Conservation (phyloP, 2,329 filamentous ascomycete genomes). For the Hymenoscyphus repandus region DNA sequence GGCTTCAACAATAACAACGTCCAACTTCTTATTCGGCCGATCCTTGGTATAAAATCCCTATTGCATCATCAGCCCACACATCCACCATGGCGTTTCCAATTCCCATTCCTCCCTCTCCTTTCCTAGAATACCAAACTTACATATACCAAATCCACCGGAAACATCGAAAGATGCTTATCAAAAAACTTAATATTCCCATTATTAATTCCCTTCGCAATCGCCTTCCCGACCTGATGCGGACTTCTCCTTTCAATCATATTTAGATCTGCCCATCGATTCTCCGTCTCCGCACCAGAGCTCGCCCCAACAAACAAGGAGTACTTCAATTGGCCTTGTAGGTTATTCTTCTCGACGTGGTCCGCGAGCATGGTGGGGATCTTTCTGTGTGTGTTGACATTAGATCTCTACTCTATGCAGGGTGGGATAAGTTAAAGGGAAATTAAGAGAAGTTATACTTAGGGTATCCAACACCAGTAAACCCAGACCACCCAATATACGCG, state of each 20-base stretch:
- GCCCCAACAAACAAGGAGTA: conserved; percentile 87
- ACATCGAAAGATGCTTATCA: conserved; percentile 92
- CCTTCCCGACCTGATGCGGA: conserved; percentile 86
- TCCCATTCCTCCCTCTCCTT: too few relatives aligned
- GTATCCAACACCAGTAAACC: conserved; percentile 86
- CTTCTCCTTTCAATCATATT: conserved; percentile 86
- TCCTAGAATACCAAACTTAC: conserved; percentile 35
- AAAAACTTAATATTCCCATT: conserved; percentile 86
- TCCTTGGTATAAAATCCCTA: conserved; percentile 80
- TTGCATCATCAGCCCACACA: not conserved
- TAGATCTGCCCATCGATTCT: conserved; percentile 83
- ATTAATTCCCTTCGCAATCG: conserved; percentile 87
- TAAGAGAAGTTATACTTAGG: too few relatives aligned
- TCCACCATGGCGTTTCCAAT: too few relatives aligned
- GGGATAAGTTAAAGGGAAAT: too few relatives aligned
- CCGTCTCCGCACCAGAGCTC: conserved; percentile 79
- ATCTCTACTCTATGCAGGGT: too few relatives aligned
- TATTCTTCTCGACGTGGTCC: conserved; percentile 85
- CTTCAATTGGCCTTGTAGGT: conserved; percentile 74
- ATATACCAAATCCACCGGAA: conserved; percentile 80
- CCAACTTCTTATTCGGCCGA: conserved; percentile 63
- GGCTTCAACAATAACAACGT: conserved; percentile 81
- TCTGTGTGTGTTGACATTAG: conserved; percentile 42
- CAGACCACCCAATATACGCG: conserved; percentile 85
- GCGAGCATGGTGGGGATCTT: conserved; percentile 80